A percentile compares a stretch with the other conserved stretches of the same genome.
phyloP scores from a whole-genome alignment of 106 monocot genomes.

The Apostasia shenzhenica region DNA sequence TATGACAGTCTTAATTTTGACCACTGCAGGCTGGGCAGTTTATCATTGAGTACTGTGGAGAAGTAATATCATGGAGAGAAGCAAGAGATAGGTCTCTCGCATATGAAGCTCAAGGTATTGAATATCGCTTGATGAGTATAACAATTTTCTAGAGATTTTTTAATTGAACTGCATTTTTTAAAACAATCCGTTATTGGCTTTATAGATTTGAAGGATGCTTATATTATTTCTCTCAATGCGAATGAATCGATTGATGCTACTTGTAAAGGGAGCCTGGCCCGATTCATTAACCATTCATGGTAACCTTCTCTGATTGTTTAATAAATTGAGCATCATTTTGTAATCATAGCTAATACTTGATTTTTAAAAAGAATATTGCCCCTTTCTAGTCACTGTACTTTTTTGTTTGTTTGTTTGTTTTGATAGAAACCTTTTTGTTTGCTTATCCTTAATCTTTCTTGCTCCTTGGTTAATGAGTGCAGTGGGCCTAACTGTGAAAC shows the following conservation, averaged over 20 bases:
- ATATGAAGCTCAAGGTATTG: conserved; percentile 78
- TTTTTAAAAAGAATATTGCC: too few species aligned
- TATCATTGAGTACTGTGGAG: conserved; percentile 96
- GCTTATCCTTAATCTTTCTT: neutral
- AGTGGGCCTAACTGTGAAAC: conserved; percentile 98
- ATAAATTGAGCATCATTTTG: too few species aligned
- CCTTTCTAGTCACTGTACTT: too few species aligned
- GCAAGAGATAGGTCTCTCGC: conserved; percentile 65
- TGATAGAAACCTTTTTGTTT: too few species aligned
- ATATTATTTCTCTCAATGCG: conserved; percentile 71
- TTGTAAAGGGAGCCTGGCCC: conserved; percentile 80
- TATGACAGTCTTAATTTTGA: conserved; percentile 3
- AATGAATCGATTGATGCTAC: conserved; percentile 94
- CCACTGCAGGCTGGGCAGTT: conserved; percentile 76
- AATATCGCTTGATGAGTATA: neutral
- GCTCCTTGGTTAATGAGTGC: conserved; percentile 28
- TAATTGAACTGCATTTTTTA: neutral
- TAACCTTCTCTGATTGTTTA: conserved; percentile 18
- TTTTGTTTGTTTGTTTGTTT: too few species aligned
- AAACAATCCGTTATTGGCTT: neutral
- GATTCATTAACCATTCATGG: conserved; percentile 99
- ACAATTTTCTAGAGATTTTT: neutral
- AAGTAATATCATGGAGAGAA: conserved; percentile 93
- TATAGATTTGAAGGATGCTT: conserved; percentile 84
- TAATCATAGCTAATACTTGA: too few species aligned